Base-by-base conservation (phyloP, 2,329 filamentous ascomycete genomes). In the Paramyrothecium roridum region DNA sequence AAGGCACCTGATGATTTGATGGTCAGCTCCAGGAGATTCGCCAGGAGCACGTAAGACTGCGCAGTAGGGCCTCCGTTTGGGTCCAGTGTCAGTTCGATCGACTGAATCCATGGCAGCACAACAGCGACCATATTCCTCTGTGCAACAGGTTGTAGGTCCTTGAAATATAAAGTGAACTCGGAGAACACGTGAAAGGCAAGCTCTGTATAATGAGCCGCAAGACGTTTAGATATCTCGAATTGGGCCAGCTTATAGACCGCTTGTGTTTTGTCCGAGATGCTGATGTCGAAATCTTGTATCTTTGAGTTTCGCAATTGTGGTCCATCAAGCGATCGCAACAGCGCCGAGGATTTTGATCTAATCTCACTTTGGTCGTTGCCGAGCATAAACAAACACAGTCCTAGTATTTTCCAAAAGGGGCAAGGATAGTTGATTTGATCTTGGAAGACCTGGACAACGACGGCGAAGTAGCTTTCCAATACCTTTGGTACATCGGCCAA, bases 241-340 rank as follows among this genome's bases (percentile, higher is more conserved):
- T 99, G 95, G 0, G 96, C 95, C 48, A 96, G 80, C 74, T 99
- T 99, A 74, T 98, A 99, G 3, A 99, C 93, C 0, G 93, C 93
- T 61, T 96, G 96, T 0, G 96, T 99, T 74, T 97, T 98, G 74
- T 99, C 96, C 0, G 93, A 96, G 56, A 99, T 95, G 69, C 93
- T 97, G 65, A 99, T 98, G 66, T 99, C 95, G 56, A 97, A 96
- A 69, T 99, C 95, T 68, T 96, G 91, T 8, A 99, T 86, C 67
- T 96, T 96, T 1, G 93, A 96, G 60, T 86, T 95, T 61, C 90
- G 78, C 3, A 74, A 74, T 61, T 95, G 90, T 22, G 91, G 85
- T 61, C 92, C 86, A 71, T 98, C 95, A 2, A 98, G 77, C 0
- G 86, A 86, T 45, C 92, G 84, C 13, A 99, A 79, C 33, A 98